Evolutionary conservation across 2,329 filamentous ascomycete species (phyloP).

Genomic region (Cladosporium phlei): DNA sequence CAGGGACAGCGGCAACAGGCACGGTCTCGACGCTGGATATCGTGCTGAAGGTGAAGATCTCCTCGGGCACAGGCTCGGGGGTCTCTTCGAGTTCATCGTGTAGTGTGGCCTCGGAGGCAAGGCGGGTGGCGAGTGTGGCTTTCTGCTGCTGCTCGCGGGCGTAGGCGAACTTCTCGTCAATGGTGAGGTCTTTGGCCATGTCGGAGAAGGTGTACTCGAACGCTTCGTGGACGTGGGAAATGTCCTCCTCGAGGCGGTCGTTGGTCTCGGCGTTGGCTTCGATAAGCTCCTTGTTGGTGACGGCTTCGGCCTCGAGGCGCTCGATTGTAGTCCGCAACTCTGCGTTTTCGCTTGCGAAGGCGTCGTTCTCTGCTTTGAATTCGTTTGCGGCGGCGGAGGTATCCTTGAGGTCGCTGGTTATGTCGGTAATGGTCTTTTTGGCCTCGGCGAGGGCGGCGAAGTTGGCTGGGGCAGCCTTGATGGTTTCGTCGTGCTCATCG

Average conservation of each 20-base stretch:
- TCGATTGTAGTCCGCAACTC: background rate
- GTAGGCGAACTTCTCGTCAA: slow-evolving; percentile 7
- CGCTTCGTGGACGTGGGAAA: background rate
- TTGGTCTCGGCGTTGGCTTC: background rate
- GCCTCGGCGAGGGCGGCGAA: no score
- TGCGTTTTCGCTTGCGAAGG: no score
- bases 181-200: slow-evolving; percentile 8
- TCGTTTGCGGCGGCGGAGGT: background rate
- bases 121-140: background rate
- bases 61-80: background rate
- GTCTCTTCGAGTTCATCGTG: slow-evolving; percentile 3
- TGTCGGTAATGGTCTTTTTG: no score
- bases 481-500: no score
- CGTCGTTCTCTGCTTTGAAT: background rate
- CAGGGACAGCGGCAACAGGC: background rate
- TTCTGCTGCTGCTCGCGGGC: slow-evolving; percentile 5
- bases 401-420: background rate
- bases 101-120: background rate
- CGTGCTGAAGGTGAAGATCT: background rate
- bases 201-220: background rate
- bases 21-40: background rate
- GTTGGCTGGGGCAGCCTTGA: no score
- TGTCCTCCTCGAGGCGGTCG: background rate
- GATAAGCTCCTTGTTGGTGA: background rate
- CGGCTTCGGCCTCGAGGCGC: background rate